phyloP scores from a whole-genome alignment of 2,329 filamentous ascomycete species.

The Rhinocladiella similis region DNA sequence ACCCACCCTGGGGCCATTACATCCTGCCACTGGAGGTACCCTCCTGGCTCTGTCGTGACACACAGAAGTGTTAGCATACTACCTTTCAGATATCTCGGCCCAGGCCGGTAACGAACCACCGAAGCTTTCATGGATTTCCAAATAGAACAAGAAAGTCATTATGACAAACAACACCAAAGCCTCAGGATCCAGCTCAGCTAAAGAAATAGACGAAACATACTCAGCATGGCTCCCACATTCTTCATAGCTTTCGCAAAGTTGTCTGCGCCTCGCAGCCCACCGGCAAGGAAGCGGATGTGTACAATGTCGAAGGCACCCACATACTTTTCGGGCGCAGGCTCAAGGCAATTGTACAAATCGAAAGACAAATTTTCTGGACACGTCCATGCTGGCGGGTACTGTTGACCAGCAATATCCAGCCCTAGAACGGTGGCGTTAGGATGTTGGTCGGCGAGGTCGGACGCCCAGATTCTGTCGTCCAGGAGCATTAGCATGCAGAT shows the following conservation, averaged over 20 bases:
- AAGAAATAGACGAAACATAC: neutral
- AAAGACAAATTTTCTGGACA: conserved; percentile 9
- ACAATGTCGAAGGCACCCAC: conserved; percentile 14
- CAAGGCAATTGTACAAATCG: conserved; percentile 7
- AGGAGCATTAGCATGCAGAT: neutral
- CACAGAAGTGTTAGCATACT: neutral
- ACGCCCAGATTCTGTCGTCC: conserved; percentile 3
- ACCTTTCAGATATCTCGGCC: no score
- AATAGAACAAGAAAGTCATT: no score
- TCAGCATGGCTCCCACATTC: neutral
- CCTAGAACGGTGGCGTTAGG: conserved; percentile 4
- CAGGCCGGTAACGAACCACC: no score
- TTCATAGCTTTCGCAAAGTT: neutral
- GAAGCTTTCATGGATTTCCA: no score
- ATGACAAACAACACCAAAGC: no score
- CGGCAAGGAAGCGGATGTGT: conserved; percentile 2
- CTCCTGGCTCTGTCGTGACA: neutral
- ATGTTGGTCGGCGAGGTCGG: conserved; percentile 5
- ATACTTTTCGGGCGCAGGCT: conserved; percentile 2
- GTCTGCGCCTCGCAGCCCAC: neutral
- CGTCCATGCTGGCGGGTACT: conserved; percentile 10
- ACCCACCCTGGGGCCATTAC: neutral
- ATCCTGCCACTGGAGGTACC: neutral
- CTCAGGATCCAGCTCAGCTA: no score
- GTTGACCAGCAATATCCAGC: conserved; percentile 12